These are phyloP conservation scores for Aspergillus brasiliensis DNA, from an alignment of 2,329 filamentous ascomycete genomes.

Conservation along the genomic window DNA sequence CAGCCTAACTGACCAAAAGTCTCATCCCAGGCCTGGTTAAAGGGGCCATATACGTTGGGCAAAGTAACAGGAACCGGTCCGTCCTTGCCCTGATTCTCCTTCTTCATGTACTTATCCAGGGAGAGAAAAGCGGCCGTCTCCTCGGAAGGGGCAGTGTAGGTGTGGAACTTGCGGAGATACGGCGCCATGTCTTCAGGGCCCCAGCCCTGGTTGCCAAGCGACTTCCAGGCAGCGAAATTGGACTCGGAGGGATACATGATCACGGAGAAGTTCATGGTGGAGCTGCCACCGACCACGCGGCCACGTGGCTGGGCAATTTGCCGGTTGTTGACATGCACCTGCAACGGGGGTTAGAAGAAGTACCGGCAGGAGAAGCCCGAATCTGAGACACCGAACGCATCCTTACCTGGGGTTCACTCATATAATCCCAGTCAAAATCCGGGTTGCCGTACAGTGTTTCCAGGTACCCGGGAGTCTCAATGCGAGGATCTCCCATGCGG, in stretches of 20 bases:
- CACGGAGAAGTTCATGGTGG: slow-evolving; percentile 47
- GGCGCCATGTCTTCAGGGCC: slow-evolving; percentile 48
- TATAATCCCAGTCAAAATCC: slow-evolving; percentile 31
- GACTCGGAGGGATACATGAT: slow-evolving; percentile 25
- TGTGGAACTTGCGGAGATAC: slow-evolving; percentile 52
- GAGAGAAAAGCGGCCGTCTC: slow-evolving; percentile 13
- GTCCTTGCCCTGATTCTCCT: slow-evolving; percentile 17
- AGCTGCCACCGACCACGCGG: slow-evolving; percentile 53
- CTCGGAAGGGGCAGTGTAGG: slow-evolving; percentile 30
- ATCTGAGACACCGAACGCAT: no score
- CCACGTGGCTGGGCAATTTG: slow-evolving; percentile 49
- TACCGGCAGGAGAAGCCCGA: neutral
- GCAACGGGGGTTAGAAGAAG: neutral
- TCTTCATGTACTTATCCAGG: slow-evolving; percentile 21
- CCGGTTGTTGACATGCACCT: slow-evolving; percentile 40
- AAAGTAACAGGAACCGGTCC: slow-evolving; percentile 25
- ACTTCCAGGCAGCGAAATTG: slow-evolving; percentile 50
- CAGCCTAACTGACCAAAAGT: slow-evolving; percentile 24
- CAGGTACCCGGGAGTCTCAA: slow-evolving; percentile 27
- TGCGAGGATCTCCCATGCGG: slow-evolving; percentile 25
- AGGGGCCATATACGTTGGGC: slow-evolving; percentile 36
- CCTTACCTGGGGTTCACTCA: slow-evolving; percentile 29
- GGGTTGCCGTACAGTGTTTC: slow-evolving; percentile 22
- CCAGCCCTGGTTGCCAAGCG: slow-evolving; percentile 50
- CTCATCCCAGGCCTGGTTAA: slow-evolving; percentile 28